Evolutionary conservation across 2,329 filamentous ascomycete genomes (phyloP).

Genomic region (Claviceps humidiphila): DNA sequence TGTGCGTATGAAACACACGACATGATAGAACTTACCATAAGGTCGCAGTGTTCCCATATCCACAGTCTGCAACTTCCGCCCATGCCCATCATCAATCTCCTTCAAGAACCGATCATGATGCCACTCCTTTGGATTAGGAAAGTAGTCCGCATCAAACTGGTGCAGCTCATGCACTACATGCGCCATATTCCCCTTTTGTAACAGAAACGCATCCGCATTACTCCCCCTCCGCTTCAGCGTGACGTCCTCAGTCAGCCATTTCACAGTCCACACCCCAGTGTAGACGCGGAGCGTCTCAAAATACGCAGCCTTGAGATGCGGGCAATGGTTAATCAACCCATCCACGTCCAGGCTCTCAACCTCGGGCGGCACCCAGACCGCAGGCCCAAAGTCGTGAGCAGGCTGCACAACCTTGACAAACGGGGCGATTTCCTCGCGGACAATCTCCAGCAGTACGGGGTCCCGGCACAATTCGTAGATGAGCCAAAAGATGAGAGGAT

Average conservation of each 20-base stretch:
- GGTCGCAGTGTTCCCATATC: conserved; percentile 17
- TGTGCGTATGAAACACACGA: not conserved
- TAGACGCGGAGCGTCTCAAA: conserved; percentile 28
- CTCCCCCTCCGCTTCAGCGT: conserved; percentile 15
- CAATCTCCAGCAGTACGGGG: conserved; percentile 21
- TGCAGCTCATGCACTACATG: conserved; percentile 22
- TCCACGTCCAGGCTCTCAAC: conserved; percentile 23
- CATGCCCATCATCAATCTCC: conserved; percentile 13
- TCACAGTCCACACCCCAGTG: conserved; percentile 19
- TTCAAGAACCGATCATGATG: conserved; percentile 20
- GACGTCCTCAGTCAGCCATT: conserved; percentile 19
- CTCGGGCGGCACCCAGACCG: conserved; percentile 21
- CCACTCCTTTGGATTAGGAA: conserved; percentile 23
- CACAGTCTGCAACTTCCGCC: conserved; percentile 9
- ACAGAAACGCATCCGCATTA: conserved; percentile 12
- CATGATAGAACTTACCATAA: conserved; percentile 18
- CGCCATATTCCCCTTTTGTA: conserved; percentile 22
- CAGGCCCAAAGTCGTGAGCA: conserved; percentile 21
- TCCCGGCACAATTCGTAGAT: conserved; percentile 27
- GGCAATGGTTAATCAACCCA: conserved; percentile 21
- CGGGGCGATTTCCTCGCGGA: conserved; percentile 25
- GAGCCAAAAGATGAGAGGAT: conserved; percentile 27
- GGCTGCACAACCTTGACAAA: conserved; percentile 20
- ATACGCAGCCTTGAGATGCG: conserved; percentile 25
- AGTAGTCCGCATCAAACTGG: conserved; percentile 20